A percentile compares a stretch with the other conserved stretches of the same genome.
Conservation (phyloP, 768 basidiomycete genomes). For the Termitomyces sp. region DNA sequence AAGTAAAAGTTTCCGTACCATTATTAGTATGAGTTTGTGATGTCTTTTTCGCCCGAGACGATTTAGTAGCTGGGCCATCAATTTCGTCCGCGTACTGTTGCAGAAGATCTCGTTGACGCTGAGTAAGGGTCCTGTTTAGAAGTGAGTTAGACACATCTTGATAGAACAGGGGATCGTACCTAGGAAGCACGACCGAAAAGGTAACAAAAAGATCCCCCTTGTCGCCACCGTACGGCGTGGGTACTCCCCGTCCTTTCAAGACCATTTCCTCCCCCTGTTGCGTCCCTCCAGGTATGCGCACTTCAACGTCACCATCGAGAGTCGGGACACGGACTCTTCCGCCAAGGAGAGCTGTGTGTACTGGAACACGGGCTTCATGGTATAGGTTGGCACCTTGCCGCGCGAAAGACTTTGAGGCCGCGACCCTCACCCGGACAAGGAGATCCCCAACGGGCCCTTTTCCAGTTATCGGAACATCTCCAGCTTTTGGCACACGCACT, state of each 20-base stretch:
- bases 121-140: constrained; percentile 64
- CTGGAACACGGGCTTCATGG: constrained; percentile 84
- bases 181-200: constrained; percentile 85
- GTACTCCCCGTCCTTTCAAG: constrained; percentile 80
- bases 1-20: constrained; percentile 74
- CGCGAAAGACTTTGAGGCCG: constrained; percentile 78
- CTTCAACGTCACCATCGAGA: constrained; percentile 92
- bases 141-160: constrained; percentile 5
- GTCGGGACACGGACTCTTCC: constrained; percentile 92
- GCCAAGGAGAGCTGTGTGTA: constrained; percentile 91
- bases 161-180: constrained; percentile 47
- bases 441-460: constrained; percentile 83
- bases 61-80: constrained; percentile 59
- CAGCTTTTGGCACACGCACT: constrained; percentile 73
- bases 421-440: constrained; percentile 80
- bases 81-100: constrained; percentile 91
- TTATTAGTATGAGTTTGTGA: constrained; percentile 38
- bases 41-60: constrained; percentile 14
- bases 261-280: constrained; percentile 98
- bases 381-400: constrained; percentile 91
- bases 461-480: constrained; percentile 80
- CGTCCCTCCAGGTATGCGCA: constrained; percentile 87
- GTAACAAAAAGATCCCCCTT: constrained; percentile 87
- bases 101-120: constrained; percentile 81
- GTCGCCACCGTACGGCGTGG: constrained; percentile 52